Percentiles rank a stretch among this genome's conserved stretches.
These are phyloP conservation scores for Colletotrichum sp. DNA, from an alignment of 2,329 filamentous ascomycete species.

Conservation along the genomic window DNA sequence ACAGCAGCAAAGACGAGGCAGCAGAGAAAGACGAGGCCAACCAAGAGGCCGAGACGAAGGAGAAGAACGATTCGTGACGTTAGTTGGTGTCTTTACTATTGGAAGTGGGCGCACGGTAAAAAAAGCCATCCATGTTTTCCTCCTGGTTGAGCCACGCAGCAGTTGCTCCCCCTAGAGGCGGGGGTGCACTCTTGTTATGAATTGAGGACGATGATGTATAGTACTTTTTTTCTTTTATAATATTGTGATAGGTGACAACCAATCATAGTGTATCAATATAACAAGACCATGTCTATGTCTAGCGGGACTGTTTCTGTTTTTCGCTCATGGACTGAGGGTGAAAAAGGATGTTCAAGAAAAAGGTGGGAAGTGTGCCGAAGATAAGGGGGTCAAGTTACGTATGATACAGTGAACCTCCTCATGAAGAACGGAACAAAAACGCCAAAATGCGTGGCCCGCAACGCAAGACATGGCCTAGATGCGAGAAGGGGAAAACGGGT, in stretches of 20 bases:
- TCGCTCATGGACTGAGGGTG: neutral
- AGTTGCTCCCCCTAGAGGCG: neutral
- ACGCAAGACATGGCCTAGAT: neutral
- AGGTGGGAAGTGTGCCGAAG: neutral
- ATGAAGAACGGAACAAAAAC: neutral
- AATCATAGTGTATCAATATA: conserved; percentile 15
- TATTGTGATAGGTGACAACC: neutral
- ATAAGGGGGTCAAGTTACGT: neutral
- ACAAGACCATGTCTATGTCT: conserved; percentile 1
- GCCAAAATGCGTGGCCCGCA: neutral
- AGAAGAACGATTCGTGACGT: conserved; percentile 1
- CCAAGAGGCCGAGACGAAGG: conserved; percentile 3
- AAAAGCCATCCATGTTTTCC: neutral
- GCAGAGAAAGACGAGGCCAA: conserved; percentile 5
- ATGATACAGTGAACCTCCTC: neutral
- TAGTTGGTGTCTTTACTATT: neutral
- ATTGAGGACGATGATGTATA: conserved; percentile 16
- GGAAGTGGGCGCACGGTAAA: neutral
- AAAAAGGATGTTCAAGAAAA: neutral
- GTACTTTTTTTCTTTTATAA: conserved; percentile 1
- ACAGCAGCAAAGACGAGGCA: conserved; percentile 24
- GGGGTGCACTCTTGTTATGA: neutral
- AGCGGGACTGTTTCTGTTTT: neutral
- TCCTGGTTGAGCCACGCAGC: neutral
- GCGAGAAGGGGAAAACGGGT: neutral